Evolutionary conservation across 164 flowering plant genomes (phyloP).

Genomic region (Vitis labrusca): DNA sequence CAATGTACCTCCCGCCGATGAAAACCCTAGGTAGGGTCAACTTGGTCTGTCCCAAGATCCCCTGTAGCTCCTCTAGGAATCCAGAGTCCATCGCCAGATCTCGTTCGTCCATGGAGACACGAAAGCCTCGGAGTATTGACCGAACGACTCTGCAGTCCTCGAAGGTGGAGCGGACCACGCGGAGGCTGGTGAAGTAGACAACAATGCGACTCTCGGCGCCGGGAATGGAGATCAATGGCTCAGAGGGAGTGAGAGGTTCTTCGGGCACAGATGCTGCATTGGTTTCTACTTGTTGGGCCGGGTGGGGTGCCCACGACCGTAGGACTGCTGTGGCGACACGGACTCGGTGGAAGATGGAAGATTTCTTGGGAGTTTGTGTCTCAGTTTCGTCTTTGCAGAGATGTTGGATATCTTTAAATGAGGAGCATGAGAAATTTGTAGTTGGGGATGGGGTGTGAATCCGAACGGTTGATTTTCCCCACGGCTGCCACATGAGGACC

Average conservation of each 20-base stretch:
- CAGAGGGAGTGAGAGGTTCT: slow-evolving; percentile 1
- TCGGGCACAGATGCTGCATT: too few relatives aligned
- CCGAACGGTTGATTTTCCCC: slow-evolving; percentile 28
- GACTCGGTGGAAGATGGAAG: slow-evolving; percentile 39
- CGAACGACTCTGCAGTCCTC: slow-evolving; percentile 58
- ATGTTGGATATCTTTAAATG: slow-evolving; percentile 48
- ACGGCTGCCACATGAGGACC: slow-evolving; percentile 52
- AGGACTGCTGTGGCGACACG: slow-evolving; percentile 28
- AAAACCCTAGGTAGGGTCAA: slow-evolving; percentile 53
- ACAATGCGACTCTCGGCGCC: slow-evolving; percentile 48
- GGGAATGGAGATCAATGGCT: slow-evolving; percentile 18
- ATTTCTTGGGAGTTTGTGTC: not conserved
- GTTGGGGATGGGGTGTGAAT: slow-evolving; percentile 17
- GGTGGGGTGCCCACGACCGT: slow-evolving; percentile 24
- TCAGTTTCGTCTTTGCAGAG: slow-evolving; percentile 33
- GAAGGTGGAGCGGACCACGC: slow-evolving; percentile 57
- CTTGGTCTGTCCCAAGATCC: slow-evolving; percentile 25
- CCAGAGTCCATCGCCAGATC: slow-evolving; percentile 61
- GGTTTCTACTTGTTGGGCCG: not conserved
- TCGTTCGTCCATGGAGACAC: slow-evolving; percentile 59
- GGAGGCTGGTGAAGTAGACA: slow-evolving; percentile 65
- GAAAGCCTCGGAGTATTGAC: slow-evolving; percentile 45
- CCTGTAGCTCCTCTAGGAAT: slow-evolving; percentile 46
- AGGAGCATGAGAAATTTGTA: slow-evolving; percentile 33
- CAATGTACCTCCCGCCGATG: slow-evolving; percentile 58